Evolutionary conservation across 2,329 filamentous ascomycete genomes (phyloP).

Genomic region (Diaporthe caulivora): DNA sequence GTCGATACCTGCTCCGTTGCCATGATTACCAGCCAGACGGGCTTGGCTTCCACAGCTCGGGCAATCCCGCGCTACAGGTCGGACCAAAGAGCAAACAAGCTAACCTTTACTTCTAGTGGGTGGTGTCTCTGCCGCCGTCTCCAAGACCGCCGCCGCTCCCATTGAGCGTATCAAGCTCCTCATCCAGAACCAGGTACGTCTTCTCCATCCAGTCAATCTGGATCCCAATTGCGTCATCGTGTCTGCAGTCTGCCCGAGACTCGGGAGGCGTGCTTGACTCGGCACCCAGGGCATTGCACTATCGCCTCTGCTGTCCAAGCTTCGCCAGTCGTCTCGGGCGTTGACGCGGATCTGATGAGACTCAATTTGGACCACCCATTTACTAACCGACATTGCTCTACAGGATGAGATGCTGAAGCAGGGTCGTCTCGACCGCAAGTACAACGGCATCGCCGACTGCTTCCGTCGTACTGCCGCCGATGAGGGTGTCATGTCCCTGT

Average conservation of each 20-base stretch:
- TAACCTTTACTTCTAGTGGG: conserved; percentile 77
- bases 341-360: neutral
- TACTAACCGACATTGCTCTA: conserved; percentile 49
- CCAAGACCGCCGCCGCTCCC: conserved; percentile 99
- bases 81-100: conserved; percentile 9
- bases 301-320: neutral
- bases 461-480: conserved; percentile 90
- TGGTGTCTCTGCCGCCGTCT: conserved; percentile 99
- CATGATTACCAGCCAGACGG: neutral
- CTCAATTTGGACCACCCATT: neutral
- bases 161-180: conserved; percentile 99
- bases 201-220: neutral
- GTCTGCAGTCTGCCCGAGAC: neutral
- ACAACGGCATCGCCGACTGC: conserved; percentile 93
- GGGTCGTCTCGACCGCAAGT: conserved; percentile 98
- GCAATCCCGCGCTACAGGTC: neutral
- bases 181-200: conserved; percentile 98
- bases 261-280: neutral
- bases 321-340: neutral
- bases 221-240: neutral
- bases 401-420: conserved; percentile 99
- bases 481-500: conserved; percentile 95
- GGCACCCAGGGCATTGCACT: neutral
- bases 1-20: conserved; percentile 7
- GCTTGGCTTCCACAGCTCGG: conserved; percentile 7